Conservation (phyloP, 75 land plant species). For the Ceratopteris richardii region DNA sequence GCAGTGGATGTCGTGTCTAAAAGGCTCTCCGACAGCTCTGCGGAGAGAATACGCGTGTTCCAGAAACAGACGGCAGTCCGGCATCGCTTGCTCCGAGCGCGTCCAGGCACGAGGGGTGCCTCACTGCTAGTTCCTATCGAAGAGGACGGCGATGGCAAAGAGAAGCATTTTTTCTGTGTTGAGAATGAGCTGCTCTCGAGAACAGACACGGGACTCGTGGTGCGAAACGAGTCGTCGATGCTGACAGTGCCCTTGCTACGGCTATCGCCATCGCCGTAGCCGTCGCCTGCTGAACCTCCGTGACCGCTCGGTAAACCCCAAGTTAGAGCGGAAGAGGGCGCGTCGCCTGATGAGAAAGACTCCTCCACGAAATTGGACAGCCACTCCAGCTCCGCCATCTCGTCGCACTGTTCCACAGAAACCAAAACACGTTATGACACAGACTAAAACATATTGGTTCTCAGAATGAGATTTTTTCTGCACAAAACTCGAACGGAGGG, state of each 20-base stretch:
- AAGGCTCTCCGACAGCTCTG: conserved; percentile 9
- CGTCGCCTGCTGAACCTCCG: background rate
- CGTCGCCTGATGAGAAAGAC: conserved; percentile 22
- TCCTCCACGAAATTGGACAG: conserved; percentile 61
- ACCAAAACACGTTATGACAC: background rate
- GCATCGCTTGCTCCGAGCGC: conserved; percentile 33
- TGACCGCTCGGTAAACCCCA: background rate
- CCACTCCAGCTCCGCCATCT: conserved; percentile 67
- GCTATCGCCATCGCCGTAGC: background rate
- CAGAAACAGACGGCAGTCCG: conserved; percentile 33
- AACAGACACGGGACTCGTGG: conserved; percentile 61
- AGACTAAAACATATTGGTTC: background rate
- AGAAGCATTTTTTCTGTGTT: conserved; percentile 11
- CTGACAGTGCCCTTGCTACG: background rate
- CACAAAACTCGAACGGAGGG: background rate
- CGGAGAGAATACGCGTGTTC: conserved; percentile 41
- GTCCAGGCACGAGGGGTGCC: conserved; percentile 36
- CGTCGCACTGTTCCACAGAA: conserved; percentile 52
- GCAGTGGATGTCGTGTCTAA: background rate
- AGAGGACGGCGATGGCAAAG: conserved; percentile 6
- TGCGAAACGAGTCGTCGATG: conserved; percentile 23
- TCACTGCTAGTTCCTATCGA: conserved; percentile 24
- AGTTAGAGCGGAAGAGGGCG: background rate
- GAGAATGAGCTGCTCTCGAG: conserved; percentile 49
- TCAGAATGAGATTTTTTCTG: background rate